Conservation (phyloP, 768 basidiomycete species). For the Crepidotus variabilis region DNA sequence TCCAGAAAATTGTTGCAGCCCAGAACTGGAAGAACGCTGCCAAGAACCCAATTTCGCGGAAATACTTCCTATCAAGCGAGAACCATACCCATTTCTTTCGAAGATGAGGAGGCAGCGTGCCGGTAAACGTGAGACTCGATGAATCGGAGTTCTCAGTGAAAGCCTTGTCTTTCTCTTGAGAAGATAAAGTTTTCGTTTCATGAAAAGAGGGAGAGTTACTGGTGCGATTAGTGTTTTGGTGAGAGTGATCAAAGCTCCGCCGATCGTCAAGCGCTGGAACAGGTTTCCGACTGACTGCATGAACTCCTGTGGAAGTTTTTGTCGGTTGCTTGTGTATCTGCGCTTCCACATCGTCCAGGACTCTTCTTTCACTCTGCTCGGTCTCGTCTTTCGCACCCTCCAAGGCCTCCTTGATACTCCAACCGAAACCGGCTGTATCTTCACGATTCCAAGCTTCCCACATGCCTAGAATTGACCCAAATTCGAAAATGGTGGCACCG, state of each 20-base stretch:
- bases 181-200: not conserved
- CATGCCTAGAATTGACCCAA: constrained; percentile 49
- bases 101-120: not conserved
- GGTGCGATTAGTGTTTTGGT: not conserved
- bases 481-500: constrained; percentile 58
- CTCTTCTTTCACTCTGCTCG: not conserved
- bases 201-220: not conserved
- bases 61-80: constrained; percentile 31
- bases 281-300: not conserved
- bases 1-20: constrained; percentile 63
- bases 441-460: constrained; percentile 53
- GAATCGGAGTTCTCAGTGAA: not conserved
- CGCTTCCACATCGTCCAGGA: constrained; percentile 1
- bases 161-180: not conserved
- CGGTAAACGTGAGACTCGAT: not conserved
- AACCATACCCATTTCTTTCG: constrained; percentile 31
- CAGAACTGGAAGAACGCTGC: constrained; percentile 48
- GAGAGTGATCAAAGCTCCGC: not conserved
- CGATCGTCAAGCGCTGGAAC: not conserved
- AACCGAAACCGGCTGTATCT: constrained; percentile 34
- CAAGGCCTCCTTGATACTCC: constrained; percentile 17
- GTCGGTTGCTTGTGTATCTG: not conserved
- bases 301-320: not conserved
- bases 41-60: constrained; percentile 44
- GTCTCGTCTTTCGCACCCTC: not conserved